phyloP scores from a whole-genome alignment of 2,329 filamentous ascomycete genomes.

The Lachnellula occidentalis region DNA sequence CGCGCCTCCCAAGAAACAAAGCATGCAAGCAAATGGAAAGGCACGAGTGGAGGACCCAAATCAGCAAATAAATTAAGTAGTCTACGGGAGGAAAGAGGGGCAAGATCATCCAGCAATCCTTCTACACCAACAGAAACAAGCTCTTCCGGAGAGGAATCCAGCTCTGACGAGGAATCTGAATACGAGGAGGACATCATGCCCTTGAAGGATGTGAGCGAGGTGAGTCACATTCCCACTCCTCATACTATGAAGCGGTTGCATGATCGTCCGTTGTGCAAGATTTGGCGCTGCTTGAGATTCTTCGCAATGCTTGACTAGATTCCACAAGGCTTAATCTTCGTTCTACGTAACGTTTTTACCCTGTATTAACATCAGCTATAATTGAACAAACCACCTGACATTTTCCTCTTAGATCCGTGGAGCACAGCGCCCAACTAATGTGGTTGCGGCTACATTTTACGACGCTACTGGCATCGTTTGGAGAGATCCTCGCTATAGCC shows the following conservation, averaged over 20 bases:
- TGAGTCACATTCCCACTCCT: constrained; percentile 15
- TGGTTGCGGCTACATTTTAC: constrained; percentile 46
- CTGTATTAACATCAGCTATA: neutral
- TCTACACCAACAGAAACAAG: constrained; percentile 27
- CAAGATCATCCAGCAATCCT: constrained; percentile 14
- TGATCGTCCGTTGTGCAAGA: too few relatives aligned
- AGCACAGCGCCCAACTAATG: constrained; percentile 35
- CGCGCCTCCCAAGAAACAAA: constrained; percentile 22
- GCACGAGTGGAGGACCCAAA: constrained; percentile 22
- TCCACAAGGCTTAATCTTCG: too few relatives aligned
- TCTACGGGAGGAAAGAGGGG: constrained; percentile 16
- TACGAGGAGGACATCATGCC: constrained; percentile 30
- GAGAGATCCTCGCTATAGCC: constrained; percentile 34
- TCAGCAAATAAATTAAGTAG: constrained; percentile 16
- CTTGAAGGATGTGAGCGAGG: constrained; percentile 26
- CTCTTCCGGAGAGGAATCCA: constrained; percentile 29
- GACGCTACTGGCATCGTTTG: constrained; percentile 48
- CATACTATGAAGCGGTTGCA: too few relatives aligned
- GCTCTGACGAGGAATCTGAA: constrained; percentile 31
- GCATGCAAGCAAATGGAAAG: constrained; percentile 23
- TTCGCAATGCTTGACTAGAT: too few relatives aligned
- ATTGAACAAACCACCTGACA: neutral
- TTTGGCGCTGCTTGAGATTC: too few relatives aligned
- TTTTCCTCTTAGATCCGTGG: constrained; percentile 25
- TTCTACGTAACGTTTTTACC: neutral